phyloP scores from a whole-genome alignment of 2,329 filamentous ascomycete species.

The Penicillium thymicola region DNA sequence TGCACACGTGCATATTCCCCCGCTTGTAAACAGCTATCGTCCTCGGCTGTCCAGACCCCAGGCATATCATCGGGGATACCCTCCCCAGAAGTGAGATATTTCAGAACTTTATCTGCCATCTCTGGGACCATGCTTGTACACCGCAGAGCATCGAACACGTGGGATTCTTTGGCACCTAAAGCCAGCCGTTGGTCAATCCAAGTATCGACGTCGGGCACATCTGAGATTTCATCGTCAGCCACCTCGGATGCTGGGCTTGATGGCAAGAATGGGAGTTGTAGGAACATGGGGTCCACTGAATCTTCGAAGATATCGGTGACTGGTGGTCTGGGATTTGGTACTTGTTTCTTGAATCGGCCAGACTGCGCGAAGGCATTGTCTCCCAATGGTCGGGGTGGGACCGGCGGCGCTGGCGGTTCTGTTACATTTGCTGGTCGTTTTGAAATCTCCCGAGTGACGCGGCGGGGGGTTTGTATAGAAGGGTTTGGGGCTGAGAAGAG shows the following conservation, averaged over 20 bases:
- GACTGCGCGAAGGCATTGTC: constrained; percentile 8
- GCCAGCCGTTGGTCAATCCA: constrained; percentile 40
- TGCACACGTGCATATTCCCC: constrained; percentile 33
- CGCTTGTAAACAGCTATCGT: constrained; percentile 41
- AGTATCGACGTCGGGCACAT: constrained; percentile 29
- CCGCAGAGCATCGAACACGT: constrained; percentile 35
- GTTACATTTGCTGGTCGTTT: not conserved
- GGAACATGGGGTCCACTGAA: constrained; percentile 22
- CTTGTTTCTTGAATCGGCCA: not conserved
- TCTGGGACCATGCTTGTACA: constrained; percentile 42
- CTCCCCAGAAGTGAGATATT: constrained; percentile 29
- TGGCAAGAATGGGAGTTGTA: constrained; percentile 32
- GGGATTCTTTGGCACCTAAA: constrained; percentile 29
- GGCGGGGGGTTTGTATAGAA: not conserved
- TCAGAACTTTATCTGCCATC: constrained; percentile 38
- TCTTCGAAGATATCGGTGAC: not conserved
- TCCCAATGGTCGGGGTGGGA: not conserved
- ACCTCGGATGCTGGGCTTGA: constrained; percentile 21
- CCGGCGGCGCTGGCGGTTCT: not conserved
- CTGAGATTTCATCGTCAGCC: constrained; percentile 15
- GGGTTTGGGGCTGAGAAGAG: not conserved
- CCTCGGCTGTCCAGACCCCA: constrained; percentile 49
- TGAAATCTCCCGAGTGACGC: no score
- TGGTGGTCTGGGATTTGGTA: not conserved
- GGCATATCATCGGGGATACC: constrained; percentile 40